These are phyloP conservation scores for Syncephalis plumigaleata DNA, from an alignment of 371 early-diverging fungal genomes.

Conservation along the genomic window DNA sequence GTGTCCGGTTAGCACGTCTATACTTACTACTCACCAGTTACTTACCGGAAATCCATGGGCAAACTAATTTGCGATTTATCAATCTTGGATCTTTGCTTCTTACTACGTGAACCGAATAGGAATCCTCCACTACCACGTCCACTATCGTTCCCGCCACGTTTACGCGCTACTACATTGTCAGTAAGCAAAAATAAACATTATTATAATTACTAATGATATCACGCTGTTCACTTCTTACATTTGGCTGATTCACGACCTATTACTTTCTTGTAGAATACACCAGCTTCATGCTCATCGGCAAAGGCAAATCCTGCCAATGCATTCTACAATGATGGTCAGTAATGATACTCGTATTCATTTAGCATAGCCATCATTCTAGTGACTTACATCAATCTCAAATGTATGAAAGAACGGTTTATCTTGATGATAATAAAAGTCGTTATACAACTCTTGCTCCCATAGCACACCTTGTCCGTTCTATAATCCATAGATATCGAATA, in stretches of 20 bases:
- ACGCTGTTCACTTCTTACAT: neutral
- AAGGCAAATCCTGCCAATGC: slow-evolving; percentile 70
- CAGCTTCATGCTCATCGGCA: slow-evolving; percentile 69
- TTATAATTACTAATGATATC: slow-evolving; percentile 3
- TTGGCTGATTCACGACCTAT: slow-evolving; percentile 14
- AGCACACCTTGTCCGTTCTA: slow-evolving; percentile 32
- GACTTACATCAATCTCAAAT: slow-evolving; percentile 60
- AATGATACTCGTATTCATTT: no score
- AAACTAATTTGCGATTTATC: slow-evolving; percentile 59
- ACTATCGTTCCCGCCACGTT: neutral
- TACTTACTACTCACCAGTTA: neutral
- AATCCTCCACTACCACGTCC: slow-evolving; percentile 10
- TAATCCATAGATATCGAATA: slow-evolving; percentile 1
- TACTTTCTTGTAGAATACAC: slow-evolving; percentile 51
- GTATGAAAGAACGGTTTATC: slow-evolving; percentile 70
- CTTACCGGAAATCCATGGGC: slow-evolving; percentile 54
- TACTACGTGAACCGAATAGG: slow-evolving; percentile 15
- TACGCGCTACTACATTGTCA: no score
- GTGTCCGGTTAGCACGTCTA: neutral
- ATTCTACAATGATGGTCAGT: slow-evolving; percentile 18
- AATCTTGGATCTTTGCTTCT: slow-evolving; percentile 24
- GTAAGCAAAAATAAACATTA: neutral
- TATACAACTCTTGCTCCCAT: slow-evolving; percentile 71
- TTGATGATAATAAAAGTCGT: slow-evolving; percentile 49
- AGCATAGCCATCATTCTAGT: neutral